Evolutionary conservation across 2,329 filamentous ascomycete genomes (phyloP).

Genomic region (Pezicula neosporulosa): DNA sequence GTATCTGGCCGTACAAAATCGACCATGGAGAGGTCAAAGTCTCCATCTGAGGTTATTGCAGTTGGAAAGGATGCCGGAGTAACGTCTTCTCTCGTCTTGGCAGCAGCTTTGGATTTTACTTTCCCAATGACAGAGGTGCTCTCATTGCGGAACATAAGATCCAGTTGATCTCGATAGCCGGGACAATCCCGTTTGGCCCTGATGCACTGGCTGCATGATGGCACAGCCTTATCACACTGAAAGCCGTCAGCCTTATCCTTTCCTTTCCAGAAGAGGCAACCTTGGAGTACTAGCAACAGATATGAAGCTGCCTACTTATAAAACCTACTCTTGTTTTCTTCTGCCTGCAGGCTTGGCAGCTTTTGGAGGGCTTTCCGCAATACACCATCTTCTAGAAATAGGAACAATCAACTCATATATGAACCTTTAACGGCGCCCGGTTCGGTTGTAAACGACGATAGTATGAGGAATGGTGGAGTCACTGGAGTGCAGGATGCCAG

Average conservation of each 20-base stretch:
- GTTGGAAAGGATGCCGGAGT: neutral
- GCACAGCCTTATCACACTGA: conserved; percentile 46
- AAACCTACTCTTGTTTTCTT: conserved; percentile 39
- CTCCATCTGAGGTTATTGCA: neutral
- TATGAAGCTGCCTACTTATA: neutral
- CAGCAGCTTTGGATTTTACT: conserved; percentile 28
- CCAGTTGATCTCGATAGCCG: conserved; percentile 50
- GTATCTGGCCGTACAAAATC: neutral
- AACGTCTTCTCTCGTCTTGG: neutral
- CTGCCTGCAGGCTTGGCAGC: conserved; percentile 48
- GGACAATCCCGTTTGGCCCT: conserved; percentile 47
- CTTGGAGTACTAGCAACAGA: neutral
- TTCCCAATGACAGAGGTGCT: conserved; percentile 51
- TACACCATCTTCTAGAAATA: conserved; percentile 40
- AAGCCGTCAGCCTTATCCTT: neutral
- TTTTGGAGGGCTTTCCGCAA: conserved; percentile 53
- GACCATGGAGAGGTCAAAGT: neutral
- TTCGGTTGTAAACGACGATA: no score
- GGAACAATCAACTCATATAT: no score
- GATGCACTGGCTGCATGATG: conserved; percentile 48
- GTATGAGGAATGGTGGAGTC: no score
- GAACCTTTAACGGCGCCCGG: no score
- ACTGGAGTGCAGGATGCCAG: no score
- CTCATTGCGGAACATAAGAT: conserved; percentile 54
- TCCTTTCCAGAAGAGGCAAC: neutral